Evolutionary conservation across 2,329 filamentous ascomycete species (phyloP), one percentile per base, ranked within the genome.

Genomic region (Fusarium nisikadoi): DNA sequence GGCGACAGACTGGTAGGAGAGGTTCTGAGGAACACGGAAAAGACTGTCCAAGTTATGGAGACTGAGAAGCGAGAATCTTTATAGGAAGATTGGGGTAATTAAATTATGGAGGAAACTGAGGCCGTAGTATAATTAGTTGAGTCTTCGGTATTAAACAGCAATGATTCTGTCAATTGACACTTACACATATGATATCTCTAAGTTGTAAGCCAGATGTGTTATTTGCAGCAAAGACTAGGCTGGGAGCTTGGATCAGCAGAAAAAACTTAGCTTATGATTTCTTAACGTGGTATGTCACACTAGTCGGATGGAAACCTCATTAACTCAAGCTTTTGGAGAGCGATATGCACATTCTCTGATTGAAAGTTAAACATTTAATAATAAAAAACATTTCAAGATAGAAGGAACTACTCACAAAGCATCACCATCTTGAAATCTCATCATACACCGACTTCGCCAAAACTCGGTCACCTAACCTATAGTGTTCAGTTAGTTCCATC

Each of bases 1-100:
- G 50, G 63, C 9, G 43, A 65, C 19, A 66, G 14, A 6, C 63
- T 66, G 7, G 61, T 66, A 7, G 63, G 63, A 23, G 61, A 66
- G 27, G 63, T 66, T 7, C 38, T 66, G 1, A 49, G 25, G 17
- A 66, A 66, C 11, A 66, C 63, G 0, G 63, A 65, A 13, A 66
- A 66, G 23, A 58, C 38, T 16, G 43, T 59, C 6, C 61, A 66
- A 5, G 61, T 66, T 4, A 25, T 45, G 1, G 63, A 66, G 43
- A 66, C 60, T 14, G 43, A 66, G 33, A 49, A 66, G 43, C 31
- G 27, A 16, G 20, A 27, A 9, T 59, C 54, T 1, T 4, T 46
- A 17, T 39, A 41, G 14, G 1, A 13, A 3, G 9, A 9, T 5
- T 4, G 7, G 9, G 17, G 0, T 12, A 6, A 23, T 33, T 2